These are phyloP conservation scores for Emmonsia crescens DNA, from an alignment of 2,329 filamentous ascomycete species.

Conservation along the genomic window DNA sequence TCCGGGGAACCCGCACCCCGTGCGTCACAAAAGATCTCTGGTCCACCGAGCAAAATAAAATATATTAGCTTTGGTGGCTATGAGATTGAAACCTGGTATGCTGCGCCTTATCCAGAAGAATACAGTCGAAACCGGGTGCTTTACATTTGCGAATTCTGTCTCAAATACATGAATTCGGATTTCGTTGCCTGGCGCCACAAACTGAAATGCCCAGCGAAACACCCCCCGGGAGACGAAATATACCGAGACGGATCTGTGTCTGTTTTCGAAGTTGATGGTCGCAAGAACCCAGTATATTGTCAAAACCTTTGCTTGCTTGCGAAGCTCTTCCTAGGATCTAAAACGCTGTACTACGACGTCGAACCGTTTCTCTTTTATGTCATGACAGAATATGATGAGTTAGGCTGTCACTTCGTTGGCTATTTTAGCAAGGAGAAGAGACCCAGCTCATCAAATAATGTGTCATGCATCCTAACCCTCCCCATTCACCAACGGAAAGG, in stretches of 20 bases:
- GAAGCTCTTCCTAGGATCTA: constrained; percentile 95
- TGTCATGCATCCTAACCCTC: constrained; percentile 90
- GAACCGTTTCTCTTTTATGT: constrained; percentile 98
- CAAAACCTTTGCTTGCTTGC: constrained; percentile 88
- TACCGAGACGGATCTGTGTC: constrained; percentile 90
- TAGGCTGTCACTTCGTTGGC: constrained; percentile 92
- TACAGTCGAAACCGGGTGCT: constrained; percentile 92
- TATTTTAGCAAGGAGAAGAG: constrained; percentile 99
- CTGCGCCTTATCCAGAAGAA: constrained; percentile 93
- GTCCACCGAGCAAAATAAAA: constrained; percentile 90
- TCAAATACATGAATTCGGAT: constrained; percentile 99
- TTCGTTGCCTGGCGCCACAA: constrained; percentile 98
- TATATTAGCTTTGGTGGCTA: constrained; percentile 96
- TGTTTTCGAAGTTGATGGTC: constrained; percentile 94
- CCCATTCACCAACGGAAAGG: constrained; percentile 96
- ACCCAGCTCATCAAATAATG: constrained; percentile 88
- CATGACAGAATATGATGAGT: constrained; percentile 81
- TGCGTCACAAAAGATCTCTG: constrained; percentile 63
- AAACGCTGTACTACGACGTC: constrained; percentile 98
- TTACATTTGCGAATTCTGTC: constrained; percentile 98
- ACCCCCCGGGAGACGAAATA: constrained; percentile 94
- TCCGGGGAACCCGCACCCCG: constrained; percentile 52
- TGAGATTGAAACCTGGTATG: constrained; percentile 99
- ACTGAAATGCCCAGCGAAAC: constrained; percentile 89
- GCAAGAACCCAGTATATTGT: constrained; percentile 90